phyloP scores from a whole-genome alignment of 2,329 filamentous ascomycete genomes.

The Botryotinia globosa region DNA sequence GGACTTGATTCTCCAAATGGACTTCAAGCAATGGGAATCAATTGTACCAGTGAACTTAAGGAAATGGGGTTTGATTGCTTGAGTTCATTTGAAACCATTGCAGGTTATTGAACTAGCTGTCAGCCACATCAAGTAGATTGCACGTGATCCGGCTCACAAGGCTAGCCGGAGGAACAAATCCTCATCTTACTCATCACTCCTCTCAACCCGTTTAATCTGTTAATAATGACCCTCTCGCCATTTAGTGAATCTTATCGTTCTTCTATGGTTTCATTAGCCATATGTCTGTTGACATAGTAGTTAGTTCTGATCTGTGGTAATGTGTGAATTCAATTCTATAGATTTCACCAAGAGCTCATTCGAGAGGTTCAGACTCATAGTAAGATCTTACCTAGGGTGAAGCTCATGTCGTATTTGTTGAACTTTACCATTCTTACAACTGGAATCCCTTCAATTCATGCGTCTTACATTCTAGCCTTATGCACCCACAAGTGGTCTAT shows the following conservation, averaged over 20 bases:
- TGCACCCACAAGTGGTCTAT: not conserved
- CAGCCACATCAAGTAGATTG: not conserved
- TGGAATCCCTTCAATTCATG: not conserved
- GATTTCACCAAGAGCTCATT: not conserved
- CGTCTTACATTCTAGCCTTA: not conserved
- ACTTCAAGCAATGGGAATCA: too few species aligned
- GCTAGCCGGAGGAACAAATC: not conserved
- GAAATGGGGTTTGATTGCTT: not conserved
- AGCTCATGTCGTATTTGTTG: not conserved
- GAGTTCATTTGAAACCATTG: not conserved
- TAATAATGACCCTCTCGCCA: not conserved
- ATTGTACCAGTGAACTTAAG: accelerated
- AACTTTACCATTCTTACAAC: not conserved
- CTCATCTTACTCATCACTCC: not conserved
- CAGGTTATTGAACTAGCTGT: not conserved
- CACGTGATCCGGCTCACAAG: not conserved
- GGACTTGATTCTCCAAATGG: not conserved
- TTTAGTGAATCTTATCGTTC: too few species aligned
- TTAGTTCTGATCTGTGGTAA: too few species aligned
- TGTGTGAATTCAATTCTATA: not conserved
- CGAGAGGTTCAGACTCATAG: not conserved
- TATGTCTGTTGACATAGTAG: too few species aligned
- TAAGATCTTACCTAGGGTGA: too few species aligned
- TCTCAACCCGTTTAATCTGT: not conserved
- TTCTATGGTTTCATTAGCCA: too few species aligned